phyloP scores from a whole-genome alignment of 805 yeast genomes.

The Millerozyma miso region DNA sequence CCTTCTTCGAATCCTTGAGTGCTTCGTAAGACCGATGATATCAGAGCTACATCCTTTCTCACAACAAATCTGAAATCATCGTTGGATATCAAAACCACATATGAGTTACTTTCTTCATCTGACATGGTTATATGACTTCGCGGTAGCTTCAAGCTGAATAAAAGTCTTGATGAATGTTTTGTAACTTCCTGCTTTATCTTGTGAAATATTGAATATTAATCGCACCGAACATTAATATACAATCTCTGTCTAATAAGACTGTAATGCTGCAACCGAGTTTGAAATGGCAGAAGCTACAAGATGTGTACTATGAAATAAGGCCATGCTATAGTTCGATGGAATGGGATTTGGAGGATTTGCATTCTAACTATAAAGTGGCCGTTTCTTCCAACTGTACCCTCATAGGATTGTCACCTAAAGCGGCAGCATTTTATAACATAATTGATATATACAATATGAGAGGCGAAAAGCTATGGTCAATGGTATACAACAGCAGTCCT shows the following conservation, averaged over 20 bases:
- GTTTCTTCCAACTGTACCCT: conserved; percentile 53
- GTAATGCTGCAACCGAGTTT: conserved; percentile 37
- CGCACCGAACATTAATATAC: background rate
- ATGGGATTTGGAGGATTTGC: conserved; percentile 44
- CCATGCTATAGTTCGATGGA: conserved; percentile 50
- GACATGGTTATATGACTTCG: background rate
- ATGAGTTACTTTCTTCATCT: background rate
- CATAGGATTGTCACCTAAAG: conserved; percentile 46
- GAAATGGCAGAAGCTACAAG: conserved; percentile 76
- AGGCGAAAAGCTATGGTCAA: conserved; percentile 32
- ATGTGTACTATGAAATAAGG: conserved; percentile 61
- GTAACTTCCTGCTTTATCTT: background rate
- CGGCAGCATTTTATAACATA: conserved; percentile 30
- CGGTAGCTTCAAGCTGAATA: background rate
- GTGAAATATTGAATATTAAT: background rate
- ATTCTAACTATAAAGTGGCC: conserved; percentile 40
- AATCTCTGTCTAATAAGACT: background rate
- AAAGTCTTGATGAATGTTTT: no score
- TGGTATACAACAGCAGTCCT: conserved; percentile 39
- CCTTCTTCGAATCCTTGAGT: conserved; percentile 54
- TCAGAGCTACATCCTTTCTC: conserved; percentile 68
- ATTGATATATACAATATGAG: conserved; percentile 34
- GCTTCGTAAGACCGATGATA: conserved; percentile 57
- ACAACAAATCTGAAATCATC: conserved; percentile 65
- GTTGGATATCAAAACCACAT: conserved; percentile 65